phyloP scores from a whole-genome alignment of 1,284 basidiomycete species.

The Schizopora paradoxa region DNA sequence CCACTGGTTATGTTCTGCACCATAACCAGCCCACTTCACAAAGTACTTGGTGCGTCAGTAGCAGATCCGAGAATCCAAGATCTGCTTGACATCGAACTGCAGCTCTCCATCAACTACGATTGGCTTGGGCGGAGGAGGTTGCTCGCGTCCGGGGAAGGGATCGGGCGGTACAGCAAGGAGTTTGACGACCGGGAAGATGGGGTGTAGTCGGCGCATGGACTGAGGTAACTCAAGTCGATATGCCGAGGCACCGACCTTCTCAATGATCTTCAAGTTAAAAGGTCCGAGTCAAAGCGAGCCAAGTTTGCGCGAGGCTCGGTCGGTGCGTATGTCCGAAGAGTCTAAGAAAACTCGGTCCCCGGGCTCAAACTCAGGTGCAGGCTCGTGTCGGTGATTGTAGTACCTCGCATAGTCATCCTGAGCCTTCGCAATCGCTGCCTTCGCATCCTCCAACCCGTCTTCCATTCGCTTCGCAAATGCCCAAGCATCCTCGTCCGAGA shows the following conservation, averaged over 20 bases:
- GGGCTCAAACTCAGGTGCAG: slow-evolving; percentile 9
- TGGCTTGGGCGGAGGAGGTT: neutral
- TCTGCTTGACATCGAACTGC: slow-evolving; percentile 4
- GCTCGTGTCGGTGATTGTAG: neutral
- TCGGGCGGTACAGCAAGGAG: slow-evolving; percentile 19
- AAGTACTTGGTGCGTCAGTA: too few relatives aligned
- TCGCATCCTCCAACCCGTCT: neutral
- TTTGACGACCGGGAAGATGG: slow-evolving; percentile 31
- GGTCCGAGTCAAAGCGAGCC: slow-evolving; percentile 16
- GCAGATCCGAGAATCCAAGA: slow-evolving; percentile 3
- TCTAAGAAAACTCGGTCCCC: slow-evolving; percentile 25
- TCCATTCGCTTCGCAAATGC: neutral
- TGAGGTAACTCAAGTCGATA: slow-evolving; percentile 22
- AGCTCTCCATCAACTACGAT: neutral
- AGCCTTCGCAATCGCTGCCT: neutral
- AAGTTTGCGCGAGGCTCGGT: slow-evolving; percentile 23
- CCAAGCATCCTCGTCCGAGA: neutral
- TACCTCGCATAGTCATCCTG: neutral
- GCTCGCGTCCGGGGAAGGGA: neutral
- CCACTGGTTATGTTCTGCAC: too few relatives aligned
- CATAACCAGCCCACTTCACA: too few relatives aligned
- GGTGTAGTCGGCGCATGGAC: slow-evolving; percentile 22
- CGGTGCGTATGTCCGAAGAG: slow-evolving; percentile 20
- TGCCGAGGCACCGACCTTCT: slow-evolving; percentile 11
- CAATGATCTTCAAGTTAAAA: slow-evolving; percentile 19